phyloP scores from a whole-genome alignment of 1,139 yeast species.

The Saccharomyces uvarum region DNA sequence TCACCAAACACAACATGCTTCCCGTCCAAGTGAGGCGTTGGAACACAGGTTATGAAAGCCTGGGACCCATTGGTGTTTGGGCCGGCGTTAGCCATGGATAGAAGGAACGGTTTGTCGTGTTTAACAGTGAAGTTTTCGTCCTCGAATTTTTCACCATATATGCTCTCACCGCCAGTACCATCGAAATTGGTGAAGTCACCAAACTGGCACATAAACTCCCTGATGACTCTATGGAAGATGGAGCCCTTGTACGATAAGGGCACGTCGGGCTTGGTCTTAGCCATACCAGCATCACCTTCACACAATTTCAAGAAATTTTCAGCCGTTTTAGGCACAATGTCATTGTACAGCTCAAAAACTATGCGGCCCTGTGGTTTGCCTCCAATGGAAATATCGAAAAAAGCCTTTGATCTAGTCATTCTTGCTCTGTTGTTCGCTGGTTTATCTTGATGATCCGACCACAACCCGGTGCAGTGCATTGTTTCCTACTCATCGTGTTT shows the following conservation, averaged over 20 bases:
- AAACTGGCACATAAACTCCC: conserved; percentile 89
- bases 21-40: conserved; percentile 80
- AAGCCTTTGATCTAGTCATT: conserved; percentile 50
- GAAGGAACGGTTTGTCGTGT: conserved; percentile 78
- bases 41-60: conserved; percentile 81
- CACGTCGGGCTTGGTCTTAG: conserved; percentile 45
- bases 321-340: conserved; percentile 84
- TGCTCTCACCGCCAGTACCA: conserved; percentile 93
- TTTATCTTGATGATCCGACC: background rate
- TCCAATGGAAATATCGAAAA: conserved; percentile 66
- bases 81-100: conserved; percentile 96
- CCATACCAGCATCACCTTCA: conserved; percentile 79
- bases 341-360: conserved; percentile 67
- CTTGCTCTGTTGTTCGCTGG: background rate
- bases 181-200: conserved; percentile 89
- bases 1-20: conserved; percentile 96
- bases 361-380: conserved; percentile 61
- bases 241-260: conserved; percentile 73
- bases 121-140: conserved; percentile 76
- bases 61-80: conserved; percentile 94
- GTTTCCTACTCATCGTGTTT: background rate
- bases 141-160: conserved; percentile 90
- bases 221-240: conserved; percentile 85
- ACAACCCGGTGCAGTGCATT: background rate
- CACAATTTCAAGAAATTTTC: conserved; percentile 88